These are phyloP conservation scores for Alternaria brassicae DNA, from an alignment of 2,329 filamentous ascomycete species.

Conservation along the genomic window DNA sequence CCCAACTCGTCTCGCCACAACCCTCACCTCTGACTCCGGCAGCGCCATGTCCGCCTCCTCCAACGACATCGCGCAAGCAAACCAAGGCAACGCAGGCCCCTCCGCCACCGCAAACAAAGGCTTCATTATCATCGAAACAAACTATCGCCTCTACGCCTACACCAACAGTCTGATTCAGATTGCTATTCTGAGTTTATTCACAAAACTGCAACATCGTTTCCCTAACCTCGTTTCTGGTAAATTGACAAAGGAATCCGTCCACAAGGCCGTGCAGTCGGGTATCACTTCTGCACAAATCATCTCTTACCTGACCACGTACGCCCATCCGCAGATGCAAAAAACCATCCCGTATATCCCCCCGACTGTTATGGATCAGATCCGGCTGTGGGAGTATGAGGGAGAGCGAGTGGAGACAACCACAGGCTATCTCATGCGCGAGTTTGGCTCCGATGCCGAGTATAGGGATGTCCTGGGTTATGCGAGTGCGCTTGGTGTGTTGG, in stretches of 20 bases:
- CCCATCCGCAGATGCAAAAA: constrained; percentile 90
- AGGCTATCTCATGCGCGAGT: constrained; percentile 91
- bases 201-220: constrained; percentile 86
- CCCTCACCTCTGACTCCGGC: constrained; percentile 79
- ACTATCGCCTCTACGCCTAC: constrained; percentile 97
- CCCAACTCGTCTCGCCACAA: constrained; percentile 92
- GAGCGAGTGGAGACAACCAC: constrained; percentile 86
- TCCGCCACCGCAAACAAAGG: constrained; percentile 62
- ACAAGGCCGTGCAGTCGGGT: constrained; percentile 83
- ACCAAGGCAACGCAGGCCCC: constrained; percentile 16
- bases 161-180: constrained; percentile 94
- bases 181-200: constrained; percentile 89
- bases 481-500: constrained; percentile 85
- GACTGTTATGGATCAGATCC: constrained; percentile 96
- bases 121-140: constrained; percentile 96
- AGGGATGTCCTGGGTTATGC: constrained; percentile 76
- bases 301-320: constrained; percentile 87
- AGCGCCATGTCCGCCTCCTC: constrained; percentile 52
- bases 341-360: constrained; percentile 82
- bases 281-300: constrained; percentile 97
- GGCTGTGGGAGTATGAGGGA: constrained; percentile 96
- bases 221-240: constrained; percentile 93
- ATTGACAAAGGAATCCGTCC: constrained; percentile 86
- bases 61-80: constrained; percentile 61
- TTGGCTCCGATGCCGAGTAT: constrained; percentile 75